These are phyloP conservation scores for Suillus paluster DNA, from an alignment of 768 basidiomycete species.

Conservation along the genomic window DNA sequence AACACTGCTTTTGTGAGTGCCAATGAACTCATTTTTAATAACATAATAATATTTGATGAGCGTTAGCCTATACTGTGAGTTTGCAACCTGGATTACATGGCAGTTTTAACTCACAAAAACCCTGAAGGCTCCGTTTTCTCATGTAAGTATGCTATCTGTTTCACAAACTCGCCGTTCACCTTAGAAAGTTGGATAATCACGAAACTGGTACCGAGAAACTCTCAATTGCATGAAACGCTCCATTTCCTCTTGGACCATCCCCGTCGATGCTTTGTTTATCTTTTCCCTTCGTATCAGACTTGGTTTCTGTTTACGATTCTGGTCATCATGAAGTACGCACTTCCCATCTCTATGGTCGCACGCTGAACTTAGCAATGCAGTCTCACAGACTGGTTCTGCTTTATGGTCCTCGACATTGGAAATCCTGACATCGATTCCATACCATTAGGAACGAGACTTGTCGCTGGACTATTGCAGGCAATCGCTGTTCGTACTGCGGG, in stretches of 20 bases:
- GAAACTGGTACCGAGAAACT: slow-evolving; percentile 60
- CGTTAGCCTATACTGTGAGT: slow-evolving; percentile 85
- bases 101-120: slow-evolving; percentile 1
- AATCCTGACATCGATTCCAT: slow-evolving; percentile 70
- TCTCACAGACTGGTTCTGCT: slow-evolving; percentile 85
- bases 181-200: slow-evolving; percentile 69
- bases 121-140: slow-evolving; percentile 69
- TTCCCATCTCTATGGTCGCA: neutral
- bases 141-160: slow-evolving; percentile 61
- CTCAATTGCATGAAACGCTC: slow-evolving; percentile 75
- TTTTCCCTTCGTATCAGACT: slow-evolving; percentile 93
- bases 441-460: slow-evolving; percentile 69
- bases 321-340: slow-evolving; percentile 67
- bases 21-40: neutral
- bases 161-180: slow-evolving; percentile 9
- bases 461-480: slow-evolving; percentile 80
- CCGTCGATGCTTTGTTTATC: slow-evolving; percentile 86
- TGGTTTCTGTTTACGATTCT: slow-evolving; percentile 85
- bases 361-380: slow-evolving; percentile 39
- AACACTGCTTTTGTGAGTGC: slow-evolving; percentile 90
- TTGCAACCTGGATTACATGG: slow-evolving; percentile 1
- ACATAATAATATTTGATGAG: slow-evolving; percentile 1
- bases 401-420: slow-evolving; percentile 87
- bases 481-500: slow-evolving; percentile 86
- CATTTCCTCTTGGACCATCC: slow-evolving; percentile 96